Conservation (phyloP, 176 grass and related monocot species). For the Luzula sylvatica region DNA sequence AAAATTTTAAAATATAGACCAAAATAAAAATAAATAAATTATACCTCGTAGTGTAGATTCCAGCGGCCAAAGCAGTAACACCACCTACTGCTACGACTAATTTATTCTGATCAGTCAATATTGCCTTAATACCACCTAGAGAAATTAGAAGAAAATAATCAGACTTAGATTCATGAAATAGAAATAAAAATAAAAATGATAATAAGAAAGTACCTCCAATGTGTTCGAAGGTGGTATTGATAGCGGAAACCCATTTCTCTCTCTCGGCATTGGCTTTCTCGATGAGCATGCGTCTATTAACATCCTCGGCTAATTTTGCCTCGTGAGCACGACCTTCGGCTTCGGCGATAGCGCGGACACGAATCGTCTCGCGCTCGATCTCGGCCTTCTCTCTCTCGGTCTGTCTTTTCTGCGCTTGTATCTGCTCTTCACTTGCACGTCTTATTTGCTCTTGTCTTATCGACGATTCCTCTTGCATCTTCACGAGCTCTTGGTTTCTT, state of each 20-base stretch:
- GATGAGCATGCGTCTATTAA: constrained; percentile 47
- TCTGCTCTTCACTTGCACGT: constrained; percentile 56
- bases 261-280: constrained; percentile 61
- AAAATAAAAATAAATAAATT: constrained; percentile 5
- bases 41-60: constrained; percentile 87
- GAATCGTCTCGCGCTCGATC: constrained; percentile 30
- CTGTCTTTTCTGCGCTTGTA: constrained; percentile 50
- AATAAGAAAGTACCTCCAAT: constrained; percentile 63
- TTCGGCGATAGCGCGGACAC: constrained; percentile 25
- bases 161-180: background rate
- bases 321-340: constrained; percentile 38
- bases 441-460: constrained; percentile 67
- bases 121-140: constrained; percentile 67
- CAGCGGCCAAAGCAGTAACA: constrained; percentile 71
- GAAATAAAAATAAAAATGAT: constrained; percentile 9
- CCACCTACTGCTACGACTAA: constrained; percentile 77
- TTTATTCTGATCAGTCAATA: constrained; percentile 97
- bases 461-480: constrained; percentile 92
- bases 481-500: constrained; percentile 93
- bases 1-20: background rate
- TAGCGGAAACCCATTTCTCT: constrained; percentile 84
- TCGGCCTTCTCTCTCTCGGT: constrained; percentile 52
- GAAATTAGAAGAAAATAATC: background rate
- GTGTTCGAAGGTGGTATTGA: constrained; percentile 93
- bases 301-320: constrained; percentile 42